Evolutionary conservation across 148 eudicot species (phyloP), one percentile per base, ranked within the genome.

Genomic region (Rhododendron ovatum): DNA sequence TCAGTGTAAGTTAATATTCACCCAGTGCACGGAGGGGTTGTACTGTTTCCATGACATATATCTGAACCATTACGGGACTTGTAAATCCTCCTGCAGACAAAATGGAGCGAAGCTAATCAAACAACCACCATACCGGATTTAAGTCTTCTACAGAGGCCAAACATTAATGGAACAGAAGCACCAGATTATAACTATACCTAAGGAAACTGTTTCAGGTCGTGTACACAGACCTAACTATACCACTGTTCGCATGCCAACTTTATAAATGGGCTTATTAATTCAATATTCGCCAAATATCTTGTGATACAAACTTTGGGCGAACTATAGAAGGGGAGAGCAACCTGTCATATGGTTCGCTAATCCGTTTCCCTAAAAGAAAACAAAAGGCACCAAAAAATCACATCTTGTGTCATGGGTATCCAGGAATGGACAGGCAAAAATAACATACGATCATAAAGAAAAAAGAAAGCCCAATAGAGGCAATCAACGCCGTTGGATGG

Each of bases 21-120:
- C 99, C 99, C 99, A 14, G 98, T 93, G 90, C 99, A 97, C 41
- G 99, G 99, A 90, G 99, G 99, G 37, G 85, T 86, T 22, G 83
- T 84, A 84, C 99, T 97, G n/a, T 91, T 91, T 7, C 85, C 88
- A 81, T 94, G 92, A 79, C 99, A 97, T 86, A 85, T 78, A 81
- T 57, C 55, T 33, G 88, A 86, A 75, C 13, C 59, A 41, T 88
- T 89, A 57, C 93, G 93, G 80, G 87, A 86, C 91, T 92, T 95
- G 92, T 90, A 95, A 20, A 83, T 90, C 92, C 98, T 95, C 91
- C 99, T 96, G 88, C 84, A 90, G 82, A 63, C 41, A 85, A 12
- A 86, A 48, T 59, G 28, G 82, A 33, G 47, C 65, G 59, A 73
- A 83, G 48, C 28, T 57, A 84, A 63, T 59, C 80, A 41, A 71